phyloP scores from a whole-genome alignment of 495 filamentous ascomycete genomes.

The Penicillium canariense region DNA sequence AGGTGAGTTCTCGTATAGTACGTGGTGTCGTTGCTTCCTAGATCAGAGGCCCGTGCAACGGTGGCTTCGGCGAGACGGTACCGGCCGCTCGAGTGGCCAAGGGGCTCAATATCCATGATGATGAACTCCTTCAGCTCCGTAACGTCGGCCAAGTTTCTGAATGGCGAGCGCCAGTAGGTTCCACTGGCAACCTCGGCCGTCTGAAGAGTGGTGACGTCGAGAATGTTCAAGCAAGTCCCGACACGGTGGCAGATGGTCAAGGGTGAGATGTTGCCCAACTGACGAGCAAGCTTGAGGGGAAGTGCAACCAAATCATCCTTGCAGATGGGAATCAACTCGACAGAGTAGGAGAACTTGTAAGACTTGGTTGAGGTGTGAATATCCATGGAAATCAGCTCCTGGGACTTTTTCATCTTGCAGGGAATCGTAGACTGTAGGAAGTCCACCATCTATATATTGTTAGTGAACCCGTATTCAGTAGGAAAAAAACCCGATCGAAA shows the following conservation, averaged over 20 bases:
- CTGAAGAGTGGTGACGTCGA: constrained; percentile 90
- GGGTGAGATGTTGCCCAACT: constrained; percentile 81
- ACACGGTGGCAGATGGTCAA: constrained; percentile 82
- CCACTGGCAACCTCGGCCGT: constrained; percentile 77
- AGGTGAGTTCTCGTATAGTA: constrained; percentile 90
- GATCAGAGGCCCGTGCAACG: constrained; percentile 80
- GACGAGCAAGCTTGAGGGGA: constrained; percentile 82
- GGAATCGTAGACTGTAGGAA: constrained; percentile 77
- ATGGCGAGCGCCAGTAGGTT: constrained; percentile 86
- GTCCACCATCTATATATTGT: constrained; percentile 61
- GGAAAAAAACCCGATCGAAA: background rate
- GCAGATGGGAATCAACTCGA: constrained; percentile 87
- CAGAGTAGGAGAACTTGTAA: constrained; percentile 88
- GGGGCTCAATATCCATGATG: constrained; percentile 87
- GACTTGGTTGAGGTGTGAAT: constrained; percentile 83
- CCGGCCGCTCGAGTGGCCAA: constrained; percentile 71
- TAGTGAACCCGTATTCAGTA: background rate
- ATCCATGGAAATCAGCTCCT: constrained; percentile 91
- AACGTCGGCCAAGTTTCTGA: constrained; percentile 77
- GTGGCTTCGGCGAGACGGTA: constrained; percentile 82
- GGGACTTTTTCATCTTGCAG: constrained; percentile 75
- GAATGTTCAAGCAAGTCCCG: constrained; percentile 81
- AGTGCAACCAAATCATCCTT: constrained; percentile 94
- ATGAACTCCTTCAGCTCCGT: constrained; percentile 88
- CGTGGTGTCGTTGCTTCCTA: constrained; percentile 81